Base-by-base conservation (phyloP, 2,329 filamentous ascomycete species). In the Colletotrichum shisoi region DNA sequence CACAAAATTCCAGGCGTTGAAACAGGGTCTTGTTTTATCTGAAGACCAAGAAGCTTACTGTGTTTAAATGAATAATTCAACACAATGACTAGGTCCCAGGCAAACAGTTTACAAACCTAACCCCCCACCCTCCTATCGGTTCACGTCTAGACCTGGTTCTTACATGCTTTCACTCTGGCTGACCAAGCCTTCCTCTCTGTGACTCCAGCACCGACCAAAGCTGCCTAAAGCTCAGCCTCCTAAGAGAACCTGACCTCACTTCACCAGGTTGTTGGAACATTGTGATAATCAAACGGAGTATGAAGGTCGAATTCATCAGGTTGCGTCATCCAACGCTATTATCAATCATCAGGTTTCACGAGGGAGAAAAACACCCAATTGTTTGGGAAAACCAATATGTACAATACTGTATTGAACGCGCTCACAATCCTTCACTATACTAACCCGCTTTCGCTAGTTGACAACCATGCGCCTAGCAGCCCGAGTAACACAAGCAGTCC, bases 101-200 rank as follows among this genome's bases (percentile, higher is more conserved):
- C 3, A 34, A 8, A 34, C 8, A 2, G 7, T 2, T 8, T 9
- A 34, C 2, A 34, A 34, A 9, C 31, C 7, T 8, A 34, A 34
- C 7, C 7, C 8, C 31, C 3, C 3, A 34, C 8, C 7, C 8
- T 9, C 8, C 3, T 0, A 9, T 9, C 2, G 0, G 31, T 8
- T 34, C 7, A 34, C 31, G 2, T 34, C 7, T 34, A 9, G 7
- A 34, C n/a, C n/a, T 9, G 0, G n/a, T n/a, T n/a, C n/a, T n/a
- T n/a, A n/a, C n/a, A n/a, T n/a, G n/a, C n/a, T n/a, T n/a, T n/a
- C n/a, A n/a, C 8, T 3, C 8, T 9, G 31, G 31, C 31, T 9
- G 7, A 34, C 8, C 31, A 34, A 34, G 8, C 31, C 31, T 34
- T 8, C 7, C 31, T 34, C 31, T 34, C 2, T 9, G 8, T 34